A percentile compares a stretch with the other conserved stretches of the same genome.
These are phyloP conservation scores for Alnus glutinosa DNA, from an alignment of 306 rosid species.

Conservation along the genomic window DNA sequence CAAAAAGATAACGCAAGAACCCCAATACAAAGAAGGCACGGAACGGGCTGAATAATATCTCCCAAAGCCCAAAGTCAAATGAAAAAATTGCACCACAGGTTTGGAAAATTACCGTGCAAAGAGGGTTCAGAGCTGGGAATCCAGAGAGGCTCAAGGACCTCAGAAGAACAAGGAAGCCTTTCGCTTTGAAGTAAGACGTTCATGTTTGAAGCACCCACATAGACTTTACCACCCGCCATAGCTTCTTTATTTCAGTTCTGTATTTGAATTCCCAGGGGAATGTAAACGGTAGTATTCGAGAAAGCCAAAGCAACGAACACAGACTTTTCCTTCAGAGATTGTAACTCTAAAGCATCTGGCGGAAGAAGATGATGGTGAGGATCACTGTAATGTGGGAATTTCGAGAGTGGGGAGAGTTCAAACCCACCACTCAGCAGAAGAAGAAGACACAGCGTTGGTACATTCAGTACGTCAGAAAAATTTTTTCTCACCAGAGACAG, in stretches of 20 bases:
- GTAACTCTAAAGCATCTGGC: slow-evolving; percentile 33
- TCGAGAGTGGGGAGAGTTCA: slow-evolving; percentile 40
- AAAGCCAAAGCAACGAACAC: not conserved
- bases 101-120: slow-evolving; percentile 51
- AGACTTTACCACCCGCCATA: slow-evolving; percentile 56
- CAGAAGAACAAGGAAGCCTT: slow-evolving; percentile 58
- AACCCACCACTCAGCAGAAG: slow-evolving; percentile 31
- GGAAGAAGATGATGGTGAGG: slow-evolving; percentile 44
- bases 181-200: slow-evolving; percentile 48
- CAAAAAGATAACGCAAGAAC: not conserved
- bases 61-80: not conserved
- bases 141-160: slow-evolving; percentile 64
- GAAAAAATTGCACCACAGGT: not conserved
- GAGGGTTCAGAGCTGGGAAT: slow-evolving; percentile 48
- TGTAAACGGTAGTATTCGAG: slow-evolving; percentile 24
- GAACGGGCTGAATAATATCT: slow-evolving; percentile 2
- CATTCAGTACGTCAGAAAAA: slow-evolving; percentile 23
- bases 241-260: slow-evolving; percentile 2
- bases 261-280: slow-evolving; percentile 6
- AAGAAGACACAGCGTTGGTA: slow-evolving; percentile 6
- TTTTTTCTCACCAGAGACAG: slow-evolving; percentile 19
- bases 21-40: not conserved
- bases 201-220: slow-evolving; percentile 46
- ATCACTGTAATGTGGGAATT: slow-evolving; percentile 54
- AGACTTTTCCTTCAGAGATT: not conserved